Percentiles rank a stretch among this genome's conserved stretches.
phyloP scores from a whole-genome alignment of 2,329 filamentous ascomycete genomes.

The Monilinia polystroma region DNA sequence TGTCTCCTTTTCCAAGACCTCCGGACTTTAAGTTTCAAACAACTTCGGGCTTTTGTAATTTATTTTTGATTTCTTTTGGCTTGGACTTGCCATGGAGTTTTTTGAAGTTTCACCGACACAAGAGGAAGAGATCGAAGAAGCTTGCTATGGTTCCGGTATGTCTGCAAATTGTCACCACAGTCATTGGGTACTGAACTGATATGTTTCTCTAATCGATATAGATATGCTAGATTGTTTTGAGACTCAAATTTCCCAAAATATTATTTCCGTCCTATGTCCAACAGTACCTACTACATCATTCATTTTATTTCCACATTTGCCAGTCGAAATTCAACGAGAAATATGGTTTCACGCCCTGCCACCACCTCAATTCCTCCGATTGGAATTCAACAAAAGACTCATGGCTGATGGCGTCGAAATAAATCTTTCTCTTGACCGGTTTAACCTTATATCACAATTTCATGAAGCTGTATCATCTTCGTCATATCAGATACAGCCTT shows the following conservation, averaged over 20 bases:
- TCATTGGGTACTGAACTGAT: not conserved
- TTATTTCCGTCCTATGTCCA: too few species aligned
- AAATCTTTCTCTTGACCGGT: not conserved
- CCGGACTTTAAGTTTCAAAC: not conserved
- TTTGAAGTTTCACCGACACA: not conserved
- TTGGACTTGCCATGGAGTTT: not conserved
- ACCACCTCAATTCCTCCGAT: not conserved
- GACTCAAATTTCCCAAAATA: not conserved
- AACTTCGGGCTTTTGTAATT: not conserved
- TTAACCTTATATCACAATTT: not conserved
- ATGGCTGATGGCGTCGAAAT: not conserved
- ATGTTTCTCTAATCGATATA: not conserved
- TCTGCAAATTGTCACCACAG: not conserved
- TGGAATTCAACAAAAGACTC: not conserved
- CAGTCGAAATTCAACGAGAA: not conserved
- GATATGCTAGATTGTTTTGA: slow-evolving; percentile 11
- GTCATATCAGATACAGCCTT: not conserved
- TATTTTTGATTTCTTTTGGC: not conserved
- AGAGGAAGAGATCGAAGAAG: not conserved
- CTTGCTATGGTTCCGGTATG: slow-evolving; percentile 1
- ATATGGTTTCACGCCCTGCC: not conserved
- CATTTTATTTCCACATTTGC: not conserved
- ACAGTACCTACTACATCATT: not conserved
- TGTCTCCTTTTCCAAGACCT: not conserved
- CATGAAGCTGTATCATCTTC: not conserved